Base-by-base conservation (phyloP, 192 early-diverging fungal species). In the Coemansia umbellata region DNA sequence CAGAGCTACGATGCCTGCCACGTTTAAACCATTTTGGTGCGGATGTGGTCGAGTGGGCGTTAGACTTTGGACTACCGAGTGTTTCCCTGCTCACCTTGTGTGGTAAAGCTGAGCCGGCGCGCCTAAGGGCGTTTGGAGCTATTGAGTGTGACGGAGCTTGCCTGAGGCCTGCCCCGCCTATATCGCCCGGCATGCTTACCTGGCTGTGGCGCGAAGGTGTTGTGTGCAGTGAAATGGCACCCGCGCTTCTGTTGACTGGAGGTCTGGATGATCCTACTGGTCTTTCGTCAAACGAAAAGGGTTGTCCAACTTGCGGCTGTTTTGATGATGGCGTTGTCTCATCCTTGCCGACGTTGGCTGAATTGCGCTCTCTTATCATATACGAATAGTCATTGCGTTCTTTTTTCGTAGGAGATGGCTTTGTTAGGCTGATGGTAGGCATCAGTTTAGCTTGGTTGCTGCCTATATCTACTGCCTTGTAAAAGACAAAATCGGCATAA, bases 301-400 rank as follows among this genome's bases (percentile, higher is more conserved):
- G 61, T 53, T 69, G 30, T 19, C 66, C 66, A 9, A 54, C 44
- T 33, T 60, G 66, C 14, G 72, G 66, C 36, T 50, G 66, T 22
- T 60, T 50, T 8, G 27, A 19, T 31, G 17, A 31, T 32, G 42
- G 44, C 33, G 45, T 27, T 26, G 37, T 30, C 2, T 55, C 67
- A 1, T 49, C 35, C n/a, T 48, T 42, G 21, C 44, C 61, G 9
- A 53, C 45, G 18, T 56, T 45, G 10, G 55, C 50, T 22, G 66
- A 69, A 39, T 55, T 54, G 37, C 66, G 72, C 50, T 68, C 72
- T n/a, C 43, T 52, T 13, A 69, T 31, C 50, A 76, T 26, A 30
- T 76, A 76, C 26, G 73, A 65, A 31, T 76, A 76, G 42, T 76
- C 66, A 51, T 76, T 76, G 62, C 58, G 55, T 27, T 61, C 62